Base-by-base conservation (phyloP, 306 rosid genomes). In the Medicago arabica region DNA sequence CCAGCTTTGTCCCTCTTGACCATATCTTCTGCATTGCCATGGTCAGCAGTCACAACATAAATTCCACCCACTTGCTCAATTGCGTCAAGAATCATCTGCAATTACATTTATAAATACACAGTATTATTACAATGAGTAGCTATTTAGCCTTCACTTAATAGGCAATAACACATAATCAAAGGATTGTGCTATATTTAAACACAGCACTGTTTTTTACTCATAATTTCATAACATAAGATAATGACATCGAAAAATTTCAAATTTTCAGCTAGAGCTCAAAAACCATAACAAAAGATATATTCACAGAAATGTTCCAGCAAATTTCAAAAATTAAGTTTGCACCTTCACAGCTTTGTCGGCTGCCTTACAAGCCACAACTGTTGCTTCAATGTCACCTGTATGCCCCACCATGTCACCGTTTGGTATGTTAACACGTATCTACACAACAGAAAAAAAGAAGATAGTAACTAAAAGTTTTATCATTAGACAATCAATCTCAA, bases 351-450 rank as follows among this genome's bases (percentile, higher is more conserved):
- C 99, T 0, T 81, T 88, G 75, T 96, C 99, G 55, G 99, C 97
- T 73, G 91, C 99, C 90, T 96, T 96, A 88, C 99, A 96, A 47
- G 93, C 99, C 81, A 92, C 99, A 46, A 96, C 40, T 16, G 99
- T 96, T 54, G 99, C 99, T 51, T 87, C 87, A 14, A 85, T 89
- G 79, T 92, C 98, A 81, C 99, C 99, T 38, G 85, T 82, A 71
- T 96, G 99, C 58, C 99, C 99, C 74, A 92, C 98, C 98, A 90
- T 92, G 86, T 96, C 99, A 11, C 98, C n/a, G 75, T 96, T 96
- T 44, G 99, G 99, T 31, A 96, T 83, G 88, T 96, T 96, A 80
- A 96, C 96, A 68, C 99, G 99, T 7, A 96, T 88, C 99, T 96
- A 75, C 15, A 54, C 73, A 75, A 60, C 69, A 71, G 46, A 63